Evolutionary conservation across 148 eudicot genomes (phyloP), one percentile per base, ranked within the genome.

Genomic region (Cornus kousa): DNA sequence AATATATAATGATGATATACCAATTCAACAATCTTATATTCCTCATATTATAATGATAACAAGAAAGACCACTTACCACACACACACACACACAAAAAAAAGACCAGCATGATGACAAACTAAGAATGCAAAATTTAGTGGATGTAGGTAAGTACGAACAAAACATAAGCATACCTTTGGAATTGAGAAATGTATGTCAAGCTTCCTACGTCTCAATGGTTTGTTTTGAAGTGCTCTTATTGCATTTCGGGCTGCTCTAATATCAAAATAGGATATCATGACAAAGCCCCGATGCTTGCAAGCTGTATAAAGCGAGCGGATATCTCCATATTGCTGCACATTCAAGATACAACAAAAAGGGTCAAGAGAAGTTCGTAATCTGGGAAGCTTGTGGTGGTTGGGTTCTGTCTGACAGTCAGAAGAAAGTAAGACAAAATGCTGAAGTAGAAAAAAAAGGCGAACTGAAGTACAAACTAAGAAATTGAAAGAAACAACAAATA

Each of bases 281-380:
- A 88, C 91, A 83, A 92, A 90, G 7, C 96, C 96, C 62, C 89
- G 76, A 74, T 88, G 91, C 71, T 92, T 92, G 86, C 90, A 87
- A 64, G 91, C 83, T 32, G 96, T 92, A 82, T 92, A 86, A n/a
- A 92, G 85, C 53, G 89, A 80, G 68, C 79, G 83, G 23, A 92
- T 88, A 62, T 92, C 96, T 78, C 96, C 96, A 83, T 82, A 92
- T 88, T 88, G 91, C 96, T 92, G 83, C 78, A 80, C 24, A 73
- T 37, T 24, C 32, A 75, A 62, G 22, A 68, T 72, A 60, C 0
- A 14, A 70, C 57, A 64, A 77, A 31, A 65, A 73, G 23, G 79
- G 66, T 73, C n/a, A 67, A 53, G 9, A 68, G 32, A 6, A 43
- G 0, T 0, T 43, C 10, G 5, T 43, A 43, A 43, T 43, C 6